These are phyloP conservation scores for Rhodotorula sp. DNA, from an alignment of 1,284 basidiomycete species.

Conservation along the genomic window DNA sequence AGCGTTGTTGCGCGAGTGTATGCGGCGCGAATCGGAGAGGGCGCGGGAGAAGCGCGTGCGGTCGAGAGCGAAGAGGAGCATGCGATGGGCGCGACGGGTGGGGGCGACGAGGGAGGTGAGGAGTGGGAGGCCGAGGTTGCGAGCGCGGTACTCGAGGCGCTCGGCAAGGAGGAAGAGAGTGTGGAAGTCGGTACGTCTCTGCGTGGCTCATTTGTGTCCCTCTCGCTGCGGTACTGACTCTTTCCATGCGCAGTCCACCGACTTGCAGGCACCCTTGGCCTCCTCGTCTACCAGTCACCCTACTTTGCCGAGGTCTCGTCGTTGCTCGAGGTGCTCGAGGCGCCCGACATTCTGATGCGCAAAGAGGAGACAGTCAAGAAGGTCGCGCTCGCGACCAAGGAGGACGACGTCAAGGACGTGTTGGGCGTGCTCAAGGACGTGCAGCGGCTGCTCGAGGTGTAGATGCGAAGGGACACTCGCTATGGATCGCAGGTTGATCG, in stretches of 20 bases:
- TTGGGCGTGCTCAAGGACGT: slow-evolving; percentile 18
- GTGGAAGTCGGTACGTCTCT: slow-evolving; percentile 43
- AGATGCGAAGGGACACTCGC: not conserved
- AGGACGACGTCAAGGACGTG: not conserved
- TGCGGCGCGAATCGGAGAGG: slow-evolving; percentile 11
- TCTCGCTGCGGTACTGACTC: not conserved
- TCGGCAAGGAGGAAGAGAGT: slow-evolving; percentile 34
- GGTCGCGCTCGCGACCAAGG: not conserved
- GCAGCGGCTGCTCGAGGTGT: not conserved
- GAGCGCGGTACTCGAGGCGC: slow-evolving; percentile 41
- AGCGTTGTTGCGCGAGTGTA: slow-evolving; percentile 40
- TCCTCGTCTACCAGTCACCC: slow-evolving; percentile 41
- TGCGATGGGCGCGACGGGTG: not conserved
- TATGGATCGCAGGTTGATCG: not conserved
- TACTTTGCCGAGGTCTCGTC: slow-evolving; percentile 19
- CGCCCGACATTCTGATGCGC: slow-evolving; percentile 9
- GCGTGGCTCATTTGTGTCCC: too few relatives aligned
- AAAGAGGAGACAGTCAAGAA: slow-evolving; percentile 13
- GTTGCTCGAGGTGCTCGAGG: slow-evolving; percentile 39
- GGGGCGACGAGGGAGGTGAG: slow-evolving; percentile 22
- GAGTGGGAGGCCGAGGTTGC: slow-evolving; percentile 43
- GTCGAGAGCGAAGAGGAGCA: not conserved
- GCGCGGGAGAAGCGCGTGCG: not conserved
- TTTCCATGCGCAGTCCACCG: slow-evolving; percentile 41
- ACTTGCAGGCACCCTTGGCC: slow-evolving; percentile 43